phyloP scores from a whole-genome alignment of 352 stramenopile genomes.

The Pythium aphanidermatum region DNA sequence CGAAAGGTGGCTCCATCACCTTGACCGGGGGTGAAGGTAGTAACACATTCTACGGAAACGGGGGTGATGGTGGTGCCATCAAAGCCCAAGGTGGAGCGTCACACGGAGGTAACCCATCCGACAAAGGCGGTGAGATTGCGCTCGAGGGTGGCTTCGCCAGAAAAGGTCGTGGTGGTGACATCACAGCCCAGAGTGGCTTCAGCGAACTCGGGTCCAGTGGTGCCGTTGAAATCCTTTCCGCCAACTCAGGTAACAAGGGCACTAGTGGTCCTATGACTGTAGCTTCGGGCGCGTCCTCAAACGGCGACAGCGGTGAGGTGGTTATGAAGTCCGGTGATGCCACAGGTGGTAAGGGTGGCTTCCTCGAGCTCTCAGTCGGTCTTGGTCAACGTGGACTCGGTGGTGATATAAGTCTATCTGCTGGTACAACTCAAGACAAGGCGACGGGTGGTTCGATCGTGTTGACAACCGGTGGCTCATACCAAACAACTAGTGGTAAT shows the following conservation, averaged over 20 bases:
- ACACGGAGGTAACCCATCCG: constrained; percentile 50
- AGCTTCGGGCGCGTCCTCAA: constrained; percentile 52
- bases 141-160: constrained; percentile 66
- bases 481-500: constrained; percentile 50
- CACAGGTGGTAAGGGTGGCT: constrained; percentile 49
- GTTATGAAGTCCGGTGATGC: constrained; percentile 45
- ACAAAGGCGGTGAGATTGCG: constrained; percentile 68
- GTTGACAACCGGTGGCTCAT: constrained; percentile 50
- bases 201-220: constrained; percentile 51
- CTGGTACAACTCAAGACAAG: constrained; percentile 60
- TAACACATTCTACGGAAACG: constrained; percentile 58
- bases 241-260: constrained; percentile 52
- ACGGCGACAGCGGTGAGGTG: constrained; percentile 61
- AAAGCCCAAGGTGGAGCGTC: constrained; percentile 76
- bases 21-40: constrained; percentile 59
- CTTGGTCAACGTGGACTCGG: constrained; percentile 43
- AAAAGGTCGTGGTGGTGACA: constrained; percentile 46
- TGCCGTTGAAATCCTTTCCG: constrained; percentile 36
- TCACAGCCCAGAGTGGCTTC: constrained; percentile 44
- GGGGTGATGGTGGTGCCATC: constrained; percentile 84
- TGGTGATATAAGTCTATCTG: constrained; percentile 52
- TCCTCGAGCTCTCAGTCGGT: constrained; percentile 46
- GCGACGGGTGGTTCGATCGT: constrained; percentile 43
- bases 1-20: constrained; percentile 39
- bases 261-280: constrained; percentile 40